These are phyloP conservation scores for Golubevia sp. DNA, from an alignment of 1,284 basidiomycete genomes.

Conservation along the genomic window DNA sequence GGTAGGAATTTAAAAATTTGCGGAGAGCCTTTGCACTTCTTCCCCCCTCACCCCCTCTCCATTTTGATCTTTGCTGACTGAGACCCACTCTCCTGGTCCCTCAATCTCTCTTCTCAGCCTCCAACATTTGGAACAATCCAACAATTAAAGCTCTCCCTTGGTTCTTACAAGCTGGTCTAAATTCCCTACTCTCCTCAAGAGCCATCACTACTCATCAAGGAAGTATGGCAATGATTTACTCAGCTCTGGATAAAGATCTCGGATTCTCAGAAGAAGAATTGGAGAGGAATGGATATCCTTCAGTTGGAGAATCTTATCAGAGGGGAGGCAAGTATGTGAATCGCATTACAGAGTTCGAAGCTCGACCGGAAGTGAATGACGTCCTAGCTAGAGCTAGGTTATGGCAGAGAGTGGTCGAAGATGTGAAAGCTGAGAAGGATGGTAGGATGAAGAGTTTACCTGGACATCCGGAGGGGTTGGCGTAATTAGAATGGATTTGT, in stretches of 20 bases:
- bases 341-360: conserved; percentile 15
- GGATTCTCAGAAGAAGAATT: conserved; percentile 23
- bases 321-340: conserved; percentile 40
- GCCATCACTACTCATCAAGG: conserved; percentile 29
- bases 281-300: background rate
- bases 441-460: conserved; percentile 17
- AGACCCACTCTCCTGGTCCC: background rate
- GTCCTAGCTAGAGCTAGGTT: conserved; percentile 28
- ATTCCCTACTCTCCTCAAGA: conserved; percentile 4
- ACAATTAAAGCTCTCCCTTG: conserved; percentile 4
- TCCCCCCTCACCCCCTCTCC: too few relatives aligned
- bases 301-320: conserved; percentile 20
- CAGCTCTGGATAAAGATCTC: conserved; percentile 22
- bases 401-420: conserved; percentile 41
- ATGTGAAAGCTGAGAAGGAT: conserved; percentile 35
- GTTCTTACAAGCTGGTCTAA: conserved; percentile 4
- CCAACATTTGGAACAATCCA: conserved; percentile 34
- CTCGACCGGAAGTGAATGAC: conserved; percentile 37
- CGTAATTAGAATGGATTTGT: too few relatives aligned
- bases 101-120: conserved; percentile 1
- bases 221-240: conserved; percentile 23
- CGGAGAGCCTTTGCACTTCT: background rate
- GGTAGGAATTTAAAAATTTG: background rate
- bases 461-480: conserved; percentile 8
- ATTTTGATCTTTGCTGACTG: conserved; percentile 17